Conservation (phyloP, 495 filamentous ascomycete species). For the Hamigera avellanea region DNA sequence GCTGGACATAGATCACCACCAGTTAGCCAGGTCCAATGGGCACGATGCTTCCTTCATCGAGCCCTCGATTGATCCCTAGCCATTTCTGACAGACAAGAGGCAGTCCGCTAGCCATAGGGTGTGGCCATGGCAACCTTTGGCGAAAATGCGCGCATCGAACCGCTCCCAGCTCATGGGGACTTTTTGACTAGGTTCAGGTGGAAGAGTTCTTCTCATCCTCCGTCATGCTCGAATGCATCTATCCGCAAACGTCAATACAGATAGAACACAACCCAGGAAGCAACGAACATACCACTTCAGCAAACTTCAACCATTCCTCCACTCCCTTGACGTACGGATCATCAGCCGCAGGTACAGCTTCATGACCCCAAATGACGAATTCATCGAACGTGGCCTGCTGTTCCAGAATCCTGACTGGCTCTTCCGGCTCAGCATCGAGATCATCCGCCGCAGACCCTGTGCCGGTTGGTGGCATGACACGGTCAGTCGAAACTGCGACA, state of each 20-base stretch:
- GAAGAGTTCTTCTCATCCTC: conserved; percentile 5
- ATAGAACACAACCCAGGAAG: background rate
- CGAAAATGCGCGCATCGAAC: too few species aligned
- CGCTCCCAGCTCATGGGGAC: too few species aligned
- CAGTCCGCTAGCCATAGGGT: too few species aligned
- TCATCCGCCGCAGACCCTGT: conserved; percentile 28
- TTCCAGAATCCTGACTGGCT: conserved; percentile 48
- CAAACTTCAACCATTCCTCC: conserved; percentile 76
- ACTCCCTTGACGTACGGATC: conserved; percentile 58
- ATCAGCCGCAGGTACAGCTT: conserved; percentile 53
- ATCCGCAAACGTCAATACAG: background rate
- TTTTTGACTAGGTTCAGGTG: too few species aligned
- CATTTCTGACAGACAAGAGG: too few species aligned
- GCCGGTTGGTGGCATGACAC: conserved; percentile 6
- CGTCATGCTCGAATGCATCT: conserved; percentile 24
- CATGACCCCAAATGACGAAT: conserved; percentile 77
- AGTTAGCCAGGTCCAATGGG: too few species aligned
- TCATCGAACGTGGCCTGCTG: conserved; percentile 61
- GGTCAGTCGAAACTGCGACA: conserved; percentile 27
- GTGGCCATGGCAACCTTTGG: too few species aligned
- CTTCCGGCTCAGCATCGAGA: conserved; percentile 24
- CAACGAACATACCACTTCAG: conserved; percentile 41
- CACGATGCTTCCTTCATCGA: too few species aligned
- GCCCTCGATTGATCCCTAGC: too few species aligned
- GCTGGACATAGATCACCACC: too few species aligned